A percentile compares a stretch with the other conserved stretches of the same genome.
Conservation (phyloP, 306 rosid species). For the Quercus bicolor region DNA sequence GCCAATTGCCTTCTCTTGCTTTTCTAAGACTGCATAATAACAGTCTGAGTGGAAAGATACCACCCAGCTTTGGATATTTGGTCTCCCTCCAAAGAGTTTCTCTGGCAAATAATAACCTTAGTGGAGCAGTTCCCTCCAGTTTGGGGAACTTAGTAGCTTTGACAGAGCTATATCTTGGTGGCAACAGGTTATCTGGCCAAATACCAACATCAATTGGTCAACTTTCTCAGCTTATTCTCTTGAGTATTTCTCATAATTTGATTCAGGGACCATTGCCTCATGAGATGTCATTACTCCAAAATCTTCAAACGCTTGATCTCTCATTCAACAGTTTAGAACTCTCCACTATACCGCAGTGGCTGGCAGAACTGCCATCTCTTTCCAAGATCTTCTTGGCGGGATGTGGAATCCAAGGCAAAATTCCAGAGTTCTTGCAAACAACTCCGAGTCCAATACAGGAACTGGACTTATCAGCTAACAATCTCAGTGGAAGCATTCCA, state of each 20-base stretch:
- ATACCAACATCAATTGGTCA: conserved; percentile 54
- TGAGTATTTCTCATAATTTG: conserved; percentile 40
- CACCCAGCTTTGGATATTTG: conserved; percentile 39
- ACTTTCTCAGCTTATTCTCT: conserved; percentile 45
- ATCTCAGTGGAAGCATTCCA: conserved; percentile 56
- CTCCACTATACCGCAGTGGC: conserved; percentile 45
- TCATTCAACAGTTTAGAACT: conserved; percentile 57
- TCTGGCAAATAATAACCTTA: conserved; percentile 47
- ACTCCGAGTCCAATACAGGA: conserved; percentile 45
- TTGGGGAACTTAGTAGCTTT: conserved; percentile 44
- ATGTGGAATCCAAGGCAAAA: conserved; percentile 49
- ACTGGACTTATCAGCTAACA: conserved; percentile 61
- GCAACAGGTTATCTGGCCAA: conserved; percentile 45
- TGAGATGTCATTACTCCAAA: conserved; percentile 56
- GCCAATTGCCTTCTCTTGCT: conserved; percentile 40
- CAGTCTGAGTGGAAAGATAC: conserved; percentile 43
- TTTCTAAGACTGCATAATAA: conserved; percentile 51
- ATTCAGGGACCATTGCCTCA: conserved; percentile 56
- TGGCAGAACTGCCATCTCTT: conserved; percentile 40
- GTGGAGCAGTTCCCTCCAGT: conserved; percentile 56
- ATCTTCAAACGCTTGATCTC: conserved; percentile 47
- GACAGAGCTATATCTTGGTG: conserved; percentile 44
- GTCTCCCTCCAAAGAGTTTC: conserved; percentile 48
- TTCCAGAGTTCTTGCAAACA: conserved; percentile 35
- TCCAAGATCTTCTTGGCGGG: conserved; percentile 51